phyloP scores from a whole-genome alignment of 345 rosid species.

The Populus pruinosa region DNA sequence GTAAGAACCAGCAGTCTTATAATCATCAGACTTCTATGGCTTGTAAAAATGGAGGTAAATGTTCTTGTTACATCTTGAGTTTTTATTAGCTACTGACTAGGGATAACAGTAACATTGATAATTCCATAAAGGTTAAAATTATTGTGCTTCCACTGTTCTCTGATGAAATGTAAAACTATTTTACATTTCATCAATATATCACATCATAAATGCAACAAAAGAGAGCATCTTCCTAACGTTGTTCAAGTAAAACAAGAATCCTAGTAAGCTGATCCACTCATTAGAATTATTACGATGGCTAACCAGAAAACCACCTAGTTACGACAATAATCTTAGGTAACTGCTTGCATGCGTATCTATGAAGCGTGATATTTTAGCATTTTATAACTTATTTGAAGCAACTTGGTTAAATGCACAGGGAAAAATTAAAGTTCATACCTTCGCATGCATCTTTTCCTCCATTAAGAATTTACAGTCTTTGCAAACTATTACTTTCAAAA shows the following conservation, averaged over 20 bases:
- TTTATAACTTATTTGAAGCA: background rate
- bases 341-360: background rate
- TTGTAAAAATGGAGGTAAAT: background rate
- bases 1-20: background rate
- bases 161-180: background rate
- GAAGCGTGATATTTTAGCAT: background rate
- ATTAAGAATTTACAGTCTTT: conserved; percentile 66
- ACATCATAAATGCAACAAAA: background rate
- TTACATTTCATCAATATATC: background rate
- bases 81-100: background rate
- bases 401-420: background rate
- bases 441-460: conserved; percentile 54
- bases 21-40: background rate
- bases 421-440: conserved; percentile 45
- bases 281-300: background rate
- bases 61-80: background rate
- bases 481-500: conserved; percentile 82
- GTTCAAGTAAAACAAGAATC: background rate
- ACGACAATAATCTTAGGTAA: background rate
- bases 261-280: background rate
- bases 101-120: background rate
- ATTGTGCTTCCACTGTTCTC: background rate
- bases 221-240: background rate
- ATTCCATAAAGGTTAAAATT: background rate
- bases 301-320: background rate